Percentiles rank a stretch among this genome's conserved stretches.
Evolutionary conservation across 257 asterid species (phyloP).

Genomic region (Ilex asprella): DNA sequence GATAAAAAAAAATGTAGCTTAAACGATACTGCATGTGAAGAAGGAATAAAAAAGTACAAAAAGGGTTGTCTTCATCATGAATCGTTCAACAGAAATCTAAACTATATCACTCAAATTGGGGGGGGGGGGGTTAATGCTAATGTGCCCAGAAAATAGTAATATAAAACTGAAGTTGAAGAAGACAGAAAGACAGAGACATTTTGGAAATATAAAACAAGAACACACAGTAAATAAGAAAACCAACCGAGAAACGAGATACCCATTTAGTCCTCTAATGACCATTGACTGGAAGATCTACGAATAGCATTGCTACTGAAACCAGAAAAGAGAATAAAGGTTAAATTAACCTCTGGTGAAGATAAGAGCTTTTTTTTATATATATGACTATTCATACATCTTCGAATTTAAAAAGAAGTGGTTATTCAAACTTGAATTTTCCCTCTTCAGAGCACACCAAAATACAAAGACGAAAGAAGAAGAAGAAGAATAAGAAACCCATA

Average conservation of each 20-base stretch:
- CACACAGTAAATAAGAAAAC: slow-evolving; percentile 29
- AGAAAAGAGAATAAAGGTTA: too few species aligned
- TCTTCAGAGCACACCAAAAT: slow-evolving; percentile 20
- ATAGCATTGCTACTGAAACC: too few species aligned
- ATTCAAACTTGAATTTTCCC: slow-evolving; percentile 13
- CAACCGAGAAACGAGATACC: slow-evolving; percentile 37
- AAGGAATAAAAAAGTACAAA: slow-evolving; percentile 35
- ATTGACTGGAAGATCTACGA: too few species aligned
- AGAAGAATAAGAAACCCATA: slow-evolving; percentile 32
- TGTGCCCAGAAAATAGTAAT: slow-evolving; percentile 23
- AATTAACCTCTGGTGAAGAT: too few species aligned
- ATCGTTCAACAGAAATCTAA: slow-evolving; percentile 57
- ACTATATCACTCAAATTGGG: slow-evolving; percentile 32
- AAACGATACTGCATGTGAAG: slow-evolving; percentile 66
- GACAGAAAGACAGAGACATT: slow-evolving; percentile 29
- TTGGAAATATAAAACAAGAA: slow-evolving; percentile 28
- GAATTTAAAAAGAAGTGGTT: slow-evolving; percentile 11
- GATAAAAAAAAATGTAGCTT: slow-evolving; percentile 28
- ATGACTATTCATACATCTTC: too few species aligned
- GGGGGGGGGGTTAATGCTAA: slow-evolving; percentile 42
- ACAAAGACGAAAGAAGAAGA: slow-evolving; percentile 10
- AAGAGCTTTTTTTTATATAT: too few species aligned
- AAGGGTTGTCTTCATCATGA: slow-evolving; percentile 41
- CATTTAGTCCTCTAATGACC: slow-evolving; percentile 21
- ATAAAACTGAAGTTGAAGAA: slow-evolving; percentile 23